Conservation (phyloP, 768 basidiomycete species). For the Russula lepida region DNA sequence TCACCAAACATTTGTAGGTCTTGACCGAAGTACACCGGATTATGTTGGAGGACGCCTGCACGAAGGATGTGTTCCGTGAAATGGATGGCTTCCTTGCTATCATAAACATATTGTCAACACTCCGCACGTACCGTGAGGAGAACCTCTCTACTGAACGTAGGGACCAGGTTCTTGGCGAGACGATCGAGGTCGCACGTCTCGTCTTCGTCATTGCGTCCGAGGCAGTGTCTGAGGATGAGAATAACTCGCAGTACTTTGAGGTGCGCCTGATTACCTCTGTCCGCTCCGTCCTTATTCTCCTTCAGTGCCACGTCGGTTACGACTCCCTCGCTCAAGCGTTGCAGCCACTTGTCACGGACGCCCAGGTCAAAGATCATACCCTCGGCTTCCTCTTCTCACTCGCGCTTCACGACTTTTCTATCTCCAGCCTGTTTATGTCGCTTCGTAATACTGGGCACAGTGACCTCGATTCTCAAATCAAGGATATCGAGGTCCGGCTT, state of each 20-base stretch:
- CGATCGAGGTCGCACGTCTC: constrained; percentile 48
- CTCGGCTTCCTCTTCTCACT: constrained; percentile 64
- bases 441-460: constrained; percentile 36
- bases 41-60: constrained; percentile 53
- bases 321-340: constrained; percentile 54
- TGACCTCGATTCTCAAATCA: constrained; percentile 37
- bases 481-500: constrained; percentile 33
- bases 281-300: not conserved
- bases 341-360: constrained; percentile 40
- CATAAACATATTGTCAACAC: constrained; percentile 61
- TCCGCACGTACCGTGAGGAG: constrained; percentile 32
- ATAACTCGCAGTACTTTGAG: constrained; percentile 58
- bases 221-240: constrained; percentile 46
- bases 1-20: constrained; percentile 34
- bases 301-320: constrained; percentile 54
- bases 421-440: constrained; percentile 46
- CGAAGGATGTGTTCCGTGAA: constrained; percentile 72
- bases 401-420: constrained; percentile 54
- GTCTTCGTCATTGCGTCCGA: constrained; percentile 59
- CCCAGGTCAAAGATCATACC: constrained; percentile 42
- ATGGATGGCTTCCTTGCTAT: constrained; percentile 73
- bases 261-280: constrained; percentile 33
- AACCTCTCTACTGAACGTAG: constrained; percentile 32
- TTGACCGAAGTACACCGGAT: constrained; percentile 59
- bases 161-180: constrained; percentile 31